Evolutionary conservation across 768 basidiomycete species (phyloP).

Genomic region (Boletus vermiculosoides): DNA sequence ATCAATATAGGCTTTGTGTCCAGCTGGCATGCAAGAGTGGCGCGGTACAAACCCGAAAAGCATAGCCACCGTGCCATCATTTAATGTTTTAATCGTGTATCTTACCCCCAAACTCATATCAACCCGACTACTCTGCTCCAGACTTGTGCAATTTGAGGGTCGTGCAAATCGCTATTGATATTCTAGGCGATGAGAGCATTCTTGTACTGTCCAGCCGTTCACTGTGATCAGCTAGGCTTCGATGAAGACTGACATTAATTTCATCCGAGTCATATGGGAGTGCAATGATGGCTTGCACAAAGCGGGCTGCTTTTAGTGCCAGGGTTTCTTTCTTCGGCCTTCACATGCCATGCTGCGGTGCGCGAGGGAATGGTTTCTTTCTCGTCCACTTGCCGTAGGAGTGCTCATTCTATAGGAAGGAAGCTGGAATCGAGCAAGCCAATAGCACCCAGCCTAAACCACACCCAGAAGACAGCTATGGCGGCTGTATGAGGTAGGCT

Average conservation of each 20-base stretch:
- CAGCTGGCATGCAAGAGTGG: not conserved
- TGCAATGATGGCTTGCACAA: not conserved
- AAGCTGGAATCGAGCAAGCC: not conserved
- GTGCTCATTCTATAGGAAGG: not conserved
- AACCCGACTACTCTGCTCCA: not conserved
- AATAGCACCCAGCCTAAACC: not conserved
- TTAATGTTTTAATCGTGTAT: not conserved
- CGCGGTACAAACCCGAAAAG: too few relatives aligned
- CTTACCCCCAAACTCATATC: not conserved
- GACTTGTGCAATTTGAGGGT: not conserved
- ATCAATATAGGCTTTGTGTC: slow-evolving; percentile 10
- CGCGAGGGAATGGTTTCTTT: not conserved
- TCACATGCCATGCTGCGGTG: not conserved
- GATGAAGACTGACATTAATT: not conserved
- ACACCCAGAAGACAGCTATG: not conserved
- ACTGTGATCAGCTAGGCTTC: not conserved
- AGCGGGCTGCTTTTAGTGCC: not conserved
- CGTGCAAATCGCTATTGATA: not conserved
- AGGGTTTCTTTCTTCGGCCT: not conserved
- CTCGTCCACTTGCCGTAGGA: not conserved
- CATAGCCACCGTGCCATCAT: not conserved
- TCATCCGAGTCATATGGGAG: not conserved
- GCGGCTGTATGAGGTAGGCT: too few relatives aligned
- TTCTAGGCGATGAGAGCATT: not conserved
- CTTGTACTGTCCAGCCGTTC: not conserved